Base-by-base conservation (phyloP, 805 yeast species). In the Kluyveromyces nonfermentans region DNA sequence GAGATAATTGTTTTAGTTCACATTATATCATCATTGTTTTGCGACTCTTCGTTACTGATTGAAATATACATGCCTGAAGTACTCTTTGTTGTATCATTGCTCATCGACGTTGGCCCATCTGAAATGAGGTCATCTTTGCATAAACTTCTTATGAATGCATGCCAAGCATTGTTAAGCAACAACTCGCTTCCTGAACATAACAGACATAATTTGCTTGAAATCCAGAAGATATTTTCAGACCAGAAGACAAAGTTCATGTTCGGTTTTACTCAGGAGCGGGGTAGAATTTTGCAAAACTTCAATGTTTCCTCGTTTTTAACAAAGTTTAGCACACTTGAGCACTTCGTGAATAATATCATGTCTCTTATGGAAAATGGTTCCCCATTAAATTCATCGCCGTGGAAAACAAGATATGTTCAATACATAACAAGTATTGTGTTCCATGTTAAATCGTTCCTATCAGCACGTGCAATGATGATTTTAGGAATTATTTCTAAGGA, bases 51-150 rank as follows among this genome's bases (percentile, higher is more conserved):
- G 32, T 60, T 73, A 12, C 71, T 76, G 51, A 77, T 83, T 7
- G 79, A 80, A 46, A 67, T 75, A 63, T 83, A 72, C 56, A 62
- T 86, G 49, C 82, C 89, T 10, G 95, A 87, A 55, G 71, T 85
- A 1, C 70, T 84, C 45, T 79, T 78, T 53, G 69, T 85, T 47
- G 73, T 82, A 25, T 73, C 90, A 0, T 68, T 84, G 17, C 74
- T 73, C 37, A 61, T 73, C 21, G 75, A 73, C 54, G 65, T 69
- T 22, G 78, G 77, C 3, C 74, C 77, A 9, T 53, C 64, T 17
- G 68, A 80, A 30, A 71, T 86, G 48, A 77, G 95, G 43, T 60
- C 63, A 15, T 78, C 69, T 32, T 65, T 85, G 33, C 80, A 82
- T 51, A 78, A 77, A 47, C 60, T 85, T 35, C 60, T 82, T 16